Evolutionary conservation across 179 eudicot genomes (phyloP), one percentile per base, ranked within the genome.

Genomic region (Kewa caespitosa): DNA sequence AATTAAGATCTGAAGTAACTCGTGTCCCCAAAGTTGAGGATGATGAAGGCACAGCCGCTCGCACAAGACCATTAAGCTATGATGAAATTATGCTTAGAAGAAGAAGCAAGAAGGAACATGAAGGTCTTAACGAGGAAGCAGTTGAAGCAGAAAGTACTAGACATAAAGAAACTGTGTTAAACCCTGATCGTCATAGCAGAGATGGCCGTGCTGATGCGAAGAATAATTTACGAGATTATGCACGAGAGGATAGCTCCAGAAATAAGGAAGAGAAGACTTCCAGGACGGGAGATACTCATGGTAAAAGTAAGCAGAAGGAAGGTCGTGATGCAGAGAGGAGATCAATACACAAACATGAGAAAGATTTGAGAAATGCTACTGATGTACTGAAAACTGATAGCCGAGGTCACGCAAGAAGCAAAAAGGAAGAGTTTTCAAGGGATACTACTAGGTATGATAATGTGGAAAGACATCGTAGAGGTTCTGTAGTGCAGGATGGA

Each of bases 51-150:
- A 90, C 93, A 80, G 87, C 99, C 76, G 99, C 99, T 55, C 87
- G 97, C 80, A 95, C 97, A 64, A 93, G 99, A 75, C 95, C 99
- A 27, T 75, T 91, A 38, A 95, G 95, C 85, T 93, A 83, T 86
- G 97, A 90, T 43, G 97, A 93, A 65, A 86, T 95, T 64, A 91
- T 95, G 97, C 85, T 73, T 67, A 88, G 80, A 81, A 90, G 99
- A 70, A 85, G 84, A 82, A 85, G 71, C 46, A 93, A 87, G 81
- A 87, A 85, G 79, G 80, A 81, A 52, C 48, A 48, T 74, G 87
- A 82, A 63, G 78, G 74, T 80, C 31, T 59, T 74, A 66, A 59
- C 34, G 85, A 77, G 66, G 82, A 63, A 39, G 81, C 67, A 57
- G 86, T 15, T 54, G 89, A 63, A 50, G 78, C 75, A 31, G 80